These are phyloP conservation scores for Paecilomyces dactylethromorphus DNA, from an alignment of 2,329 filamentous ascomycete species.

Conservation along the genomic window DNA sequence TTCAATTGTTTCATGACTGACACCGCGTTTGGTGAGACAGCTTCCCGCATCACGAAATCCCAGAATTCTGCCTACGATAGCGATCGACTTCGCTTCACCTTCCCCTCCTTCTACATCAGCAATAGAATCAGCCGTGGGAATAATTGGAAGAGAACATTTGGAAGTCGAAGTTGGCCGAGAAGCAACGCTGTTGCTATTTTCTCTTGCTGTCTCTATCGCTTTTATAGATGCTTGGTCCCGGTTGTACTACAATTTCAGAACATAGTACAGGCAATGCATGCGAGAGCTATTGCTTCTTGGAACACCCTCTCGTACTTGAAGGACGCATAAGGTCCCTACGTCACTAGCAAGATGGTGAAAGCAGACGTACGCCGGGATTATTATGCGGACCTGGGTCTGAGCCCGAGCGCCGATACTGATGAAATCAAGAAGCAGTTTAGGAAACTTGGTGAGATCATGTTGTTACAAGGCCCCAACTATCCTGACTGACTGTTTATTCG, in stretches of 20 bases:
- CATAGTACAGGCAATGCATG: not conserved
- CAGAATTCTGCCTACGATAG: not conserved
- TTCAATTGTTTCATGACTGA: not conserved
- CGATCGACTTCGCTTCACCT: not conserved
- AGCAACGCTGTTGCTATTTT: not conserved
- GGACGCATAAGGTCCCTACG: constrained; percentile 5
- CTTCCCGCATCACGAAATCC: not conserved
- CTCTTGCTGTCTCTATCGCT: not conserved
- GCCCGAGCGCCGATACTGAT: constrained; percentile 58
- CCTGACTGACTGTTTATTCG: not conserved
- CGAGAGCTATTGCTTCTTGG: not conserved
- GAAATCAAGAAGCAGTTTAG: constrained; percentile 84
- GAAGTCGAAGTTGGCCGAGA: not conserved
- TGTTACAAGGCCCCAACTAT: not conserved
- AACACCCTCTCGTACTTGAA: constrained; percentile 1
- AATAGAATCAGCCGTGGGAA: not conserved
- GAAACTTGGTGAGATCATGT: constrained; percentile 60
- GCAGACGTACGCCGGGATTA: constrained; percentile 66
- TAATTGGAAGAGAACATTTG: not conserved
- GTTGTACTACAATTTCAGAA: not conserved
- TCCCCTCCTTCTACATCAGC: not conserved
- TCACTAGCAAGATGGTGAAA: constrained; percentile 55
- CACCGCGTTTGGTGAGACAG: not conserved
- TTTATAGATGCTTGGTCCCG: not conserved
- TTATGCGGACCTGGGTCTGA: constrained; percentile 75